Conservation (phyloP, 1,139 yeast genomes). For the Geotrichum bryndzae region DNA sequence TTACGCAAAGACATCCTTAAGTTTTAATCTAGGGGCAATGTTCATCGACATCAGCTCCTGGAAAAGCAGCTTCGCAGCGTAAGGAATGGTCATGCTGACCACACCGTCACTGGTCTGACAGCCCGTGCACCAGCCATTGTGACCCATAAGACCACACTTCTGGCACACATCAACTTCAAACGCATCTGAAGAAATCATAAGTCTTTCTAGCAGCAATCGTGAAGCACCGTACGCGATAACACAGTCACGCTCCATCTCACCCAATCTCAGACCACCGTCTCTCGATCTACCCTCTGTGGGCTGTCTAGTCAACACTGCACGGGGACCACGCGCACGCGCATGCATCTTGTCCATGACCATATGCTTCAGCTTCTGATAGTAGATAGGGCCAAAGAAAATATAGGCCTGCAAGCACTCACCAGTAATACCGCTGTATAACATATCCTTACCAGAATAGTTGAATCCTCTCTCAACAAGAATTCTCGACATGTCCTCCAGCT, state of each 20-base stretch:
- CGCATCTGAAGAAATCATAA: conserved; percentile 96
- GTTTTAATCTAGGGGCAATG: conserved; percentile 88
- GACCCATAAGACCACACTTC: conserved; percentile 96
- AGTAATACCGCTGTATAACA: conserved; percentile 96
- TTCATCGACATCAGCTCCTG: conserved; percentile 96
- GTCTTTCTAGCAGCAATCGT: conserved; percentile 82
- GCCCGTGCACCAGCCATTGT: conserved; percentile 94
- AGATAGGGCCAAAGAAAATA: conserved; percentile 96
- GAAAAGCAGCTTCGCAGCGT: conserved; percentile 93
- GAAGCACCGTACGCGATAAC: conserved; percentile 99
- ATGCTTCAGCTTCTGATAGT: conserved; percentile 95
- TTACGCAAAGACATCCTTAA: conserved; percentile 69
- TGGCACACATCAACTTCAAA: conserved; percentile 95
- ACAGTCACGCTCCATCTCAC: conserved; percentile 99
- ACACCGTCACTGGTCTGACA: conserved; percentile 85
- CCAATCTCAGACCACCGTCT: conserved; percentile 98
- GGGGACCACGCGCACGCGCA: conserved; percentile 98
- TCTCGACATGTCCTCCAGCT: conserved; percentile 91
- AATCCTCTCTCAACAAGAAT: conserved; percentile 87
- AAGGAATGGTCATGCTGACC: conserved; percentile 93
- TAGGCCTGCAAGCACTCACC: conserved; percentile 97
- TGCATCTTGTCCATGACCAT: conserved; percentile 99
- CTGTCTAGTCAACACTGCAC: conserved; percentile 96
- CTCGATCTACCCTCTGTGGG: conserved; percentile 99
- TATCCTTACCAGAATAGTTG: conserved; percentile 93